Conservation (phyloP, 164 flowering plant genomes). For the Paratinospora sagittata region DNA sequence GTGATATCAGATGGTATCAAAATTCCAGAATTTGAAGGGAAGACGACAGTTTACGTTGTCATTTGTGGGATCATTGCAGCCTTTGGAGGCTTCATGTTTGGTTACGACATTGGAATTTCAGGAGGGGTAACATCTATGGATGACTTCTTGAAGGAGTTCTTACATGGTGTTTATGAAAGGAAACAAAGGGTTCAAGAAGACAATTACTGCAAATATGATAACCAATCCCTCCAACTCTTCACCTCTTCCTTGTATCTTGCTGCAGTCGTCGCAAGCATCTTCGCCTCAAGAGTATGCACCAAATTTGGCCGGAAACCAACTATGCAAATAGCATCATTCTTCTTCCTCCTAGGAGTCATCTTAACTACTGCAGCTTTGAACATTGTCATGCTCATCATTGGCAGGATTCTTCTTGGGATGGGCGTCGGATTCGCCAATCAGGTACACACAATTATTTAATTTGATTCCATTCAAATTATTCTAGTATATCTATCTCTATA, state of each 20-base stretch:
- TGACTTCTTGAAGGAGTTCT: constrained; percentile 57
- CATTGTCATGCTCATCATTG: constrained; percentile 39
- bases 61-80: constrained; percentile 20
- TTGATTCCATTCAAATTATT: neutral
- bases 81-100: constrained; percentile 26
- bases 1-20: neutral
- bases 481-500: neutral
- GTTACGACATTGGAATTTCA: constrained; percentile 29
- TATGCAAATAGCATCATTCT: constrained; percentile 40
- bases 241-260: constrained; percentile 71
- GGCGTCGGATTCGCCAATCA: constrained; percentile 77
- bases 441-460: constrained; percentile 23
- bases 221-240: constrained; percentile 55
- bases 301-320: constrained; percentile 42
- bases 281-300: constrained; percentile 42
- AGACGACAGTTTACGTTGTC: constrained; percentile 11
- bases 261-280: constrained; percentile 50
- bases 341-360: constrained; percentile 43
- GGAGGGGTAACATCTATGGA: constrained; percentile 78
- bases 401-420: constrained; percentile 49
- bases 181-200: constrained; percentile 37
- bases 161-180: constrained; percentile 36
- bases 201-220: constrained; percentile 63
- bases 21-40: constrained; percentile 6
- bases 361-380: constrained; percentile 24